Conservation (phyloP, 169 alveolate genomes). For the Babesia bigemina region DNA sequence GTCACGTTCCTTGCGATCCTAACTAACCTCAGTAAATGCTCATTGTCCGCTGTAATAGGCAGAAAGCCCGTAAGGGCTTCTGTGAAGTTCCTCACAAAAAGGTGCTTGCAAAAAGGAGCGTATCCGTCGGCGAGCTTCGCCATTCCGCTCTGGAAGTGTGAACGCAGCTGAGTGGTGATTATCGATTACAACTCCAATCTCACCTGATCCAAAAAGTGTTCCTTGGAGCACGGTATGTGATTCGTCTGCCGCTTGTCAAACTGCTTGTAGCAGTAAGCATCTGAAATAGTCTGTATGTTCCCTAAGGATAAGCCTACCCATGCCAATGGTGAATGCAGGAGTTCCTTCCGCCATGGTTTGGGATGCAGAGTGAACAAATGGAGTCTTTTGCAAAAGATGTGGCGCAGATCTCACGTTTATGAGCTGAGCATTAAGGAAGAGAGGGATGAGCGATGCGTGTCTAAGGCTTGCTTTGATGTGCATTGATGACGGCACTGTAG, state of each 20-base stretch:
- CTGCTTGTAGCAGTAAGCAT: slow-evolving; percentile 76
- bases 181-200: no score
- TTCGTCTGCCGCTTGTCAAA: slow-evolving; percentile 69
- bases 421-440: no score
- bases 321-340: slow-evolving; percentile 10
- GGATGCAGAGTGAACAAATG: no score
- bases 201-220: slow-evolving; percentile 70
- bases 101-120: slow-evolving; percentile 98
- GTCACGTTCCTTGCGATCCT: background rate
- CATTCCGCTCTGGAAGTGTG: slow-evolving; percentile 53
- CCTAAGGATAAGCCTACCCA: slow-evolving; percentile 19
- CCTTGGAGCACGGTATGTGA: slow-evolving; percentile 73
- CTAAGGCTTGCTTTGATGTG: no score
- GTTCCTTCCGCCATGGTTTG: background rate
- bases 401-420: no score
- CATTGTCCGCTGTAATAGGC: slow-evolving; percentile 89
- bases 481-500: no score
- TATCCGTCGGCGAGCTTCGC: slow-evolving; percentile 87
- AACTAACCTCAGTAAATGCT: slow-evolving; percentile 76
- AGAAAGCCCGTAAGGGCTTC: slow-evolving; percentile 86
- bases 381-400: background rate
- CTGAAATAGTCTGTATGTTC: background rate
- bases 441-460: no score
- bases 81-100: slow-evolving; percentile 93
- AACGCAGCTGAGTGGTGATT: slow-evolving; percentile 20